phyloP scores from a whole-genome alignment of 1,139 yeast genomes.

The Tardiomyces blankii region DNA sequence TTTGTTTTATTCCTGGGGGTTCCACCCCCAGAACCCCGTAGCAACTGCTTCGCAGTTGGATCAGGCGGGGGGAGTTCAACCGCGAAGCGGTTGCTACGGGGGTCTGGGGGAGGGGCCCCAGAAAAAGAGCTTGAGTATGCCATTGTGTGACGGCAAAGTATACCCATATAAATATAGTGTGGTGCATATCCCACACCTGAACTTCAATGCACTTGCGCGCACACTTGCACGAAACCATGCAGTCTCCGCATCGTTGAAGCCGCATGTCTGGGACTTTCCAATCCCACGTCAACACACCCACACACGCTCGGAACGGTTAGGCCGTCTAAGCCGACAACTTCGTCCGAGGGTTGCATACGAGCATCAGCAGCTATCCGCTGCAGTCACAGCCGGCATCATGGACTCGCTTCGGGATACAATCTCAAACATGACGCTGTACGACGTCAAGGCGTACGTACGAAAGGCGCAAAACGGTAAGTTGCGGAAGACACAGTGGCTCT shows the following conservation, averaged over 20 bases:
- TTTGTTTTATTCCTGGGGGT: too few species aligned
- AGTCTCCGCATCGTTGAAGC: not conserved
- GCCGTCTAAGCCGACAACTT: conserved; percentile 1
- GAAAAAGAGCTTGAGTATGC: too few species aligned
- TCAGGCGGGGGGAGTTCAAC: too few species aligned
- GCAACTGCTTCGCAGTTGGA: too few species aligned
- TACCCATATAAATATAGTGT: too few species aligned
- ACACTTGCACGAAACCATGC: conserved; percentile 3
- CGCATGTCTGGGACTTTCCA: conserved; percentile 1
- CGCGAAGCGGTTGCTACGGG: too few species aligned
- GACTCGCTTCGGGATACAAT: conserved; percentile 62
- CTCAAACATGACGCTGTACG: conserved; percentile 78
- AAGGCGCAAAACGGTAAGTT: conserved; percentile 74
- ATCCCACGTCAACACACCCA: conserved; percentile 1
- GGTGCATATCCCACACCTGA: too few species aligned
- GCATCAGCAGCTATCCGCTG: not conserved
- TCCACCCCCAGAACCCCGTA: too few species aligned
- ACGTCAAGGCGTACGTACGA: conserved; percentile 94
- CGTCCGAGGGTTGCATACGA: conserved; percentile 2
- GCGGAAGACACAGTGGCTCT: conserved; percentile 13
- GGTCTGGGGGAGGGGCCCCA: too few species aligned
- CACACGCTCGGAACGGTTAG: conserved; percentile 2
- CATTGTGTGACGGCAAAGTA: too few species aligned
- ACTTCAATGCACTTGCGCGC: too few species aligned
- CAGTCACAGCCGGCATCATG: conserved; percentile 29